phyloP scores from a whole-genome alignment of 768 basidiomycete genomes.

The Pleurotus salmoneostramineus region DNA sequence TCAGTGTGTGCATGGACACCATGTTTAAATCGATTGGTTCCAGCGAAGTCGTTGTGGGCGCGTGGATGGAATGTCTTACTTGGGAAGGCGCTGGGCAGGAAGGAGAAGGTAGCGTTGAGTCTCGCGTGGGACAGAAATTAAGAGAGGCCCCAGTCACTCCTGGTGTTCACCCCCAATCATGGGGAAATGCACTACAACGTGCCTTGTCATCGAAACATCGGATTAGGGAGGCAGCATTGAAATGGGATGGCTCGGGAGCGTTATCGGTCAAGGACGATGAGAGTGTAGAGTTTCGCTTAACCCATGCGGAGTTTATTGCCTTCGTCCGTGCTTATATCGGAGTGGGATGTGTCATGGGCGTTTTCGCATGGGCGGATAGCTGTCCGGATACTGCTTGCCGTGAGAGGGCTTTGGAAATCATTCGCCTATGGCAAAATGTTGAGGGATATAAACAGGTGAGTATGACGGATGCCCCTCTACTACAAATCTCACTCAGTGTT shows the following conservation, averaged over 20 bases:
- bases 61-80: constrained; percentile 45
- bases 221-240: neutral
- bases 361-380: constrained; percentile 80
- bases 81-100: neutral
- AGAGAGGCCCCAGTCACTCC: constrained; percentile 21
- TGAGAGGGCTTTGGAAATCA: constrained; percentile 56
- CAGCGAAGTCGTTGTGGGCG: constrained; percentile 1
- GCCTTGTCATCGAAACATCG: neutral
- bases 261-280: neutral
- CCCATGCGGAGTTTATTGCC: constrained; percentile 57
- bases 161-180: neutral
- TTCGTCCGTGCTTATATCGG: constrained; percentile 69
- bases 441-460: constrained; percentile 73
- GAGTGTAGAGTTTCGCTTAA: constrained; percentile 5
- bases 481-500: constrained; percentile 10
- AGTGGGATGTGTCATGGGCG: constrained; percentile 60
- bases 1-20: constrained; percentile 19
- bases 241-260: neutral
- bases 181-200: neutral
- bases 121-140: neutral
- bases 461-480: neutral
- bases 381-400: constrained; percentile 61
- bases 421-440: constrained; percentile 62
- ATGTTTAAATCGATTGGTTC: neutral
- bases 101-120: constrained; percentile 10